These are phyloP conservation scores for Pythium apleroticum DNA, from an alignment of 352 stramenopile genomes.

Conservation along the genomic window DNA sequence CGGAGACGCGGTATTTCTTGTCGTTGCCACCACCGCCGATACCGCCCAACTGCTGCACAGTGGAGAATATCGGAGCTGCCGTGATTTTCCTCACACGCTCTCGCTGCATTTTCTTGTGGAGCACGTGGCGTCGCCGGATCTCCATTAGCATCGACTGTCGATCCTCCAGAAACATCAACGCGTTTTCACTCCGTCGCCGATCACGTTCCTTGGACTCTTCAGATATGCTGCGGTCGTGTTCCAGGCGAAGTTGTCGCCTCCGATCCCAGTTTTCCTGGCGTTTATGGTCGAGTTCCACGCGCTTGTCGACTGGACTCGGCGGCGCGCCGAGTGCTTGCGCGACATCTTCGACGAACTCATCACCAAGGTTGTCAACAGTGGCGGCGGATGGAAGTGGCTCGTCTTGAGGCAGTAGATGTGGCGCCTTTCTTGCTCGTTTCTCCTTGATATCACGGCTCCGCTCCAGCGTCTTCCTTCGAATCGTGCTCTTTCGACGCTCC, in stretches of 20 bases:
- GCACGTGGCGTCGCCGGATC: slow-evolving; percentile 7
- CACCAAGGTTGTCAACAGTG: background rate
- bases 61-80: slow-evolving; percentile 18
- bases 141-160: slow-evolving; percentile 29
- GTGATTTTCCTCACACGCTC: slow-evolving; percentile 42
- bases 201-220: slow-evolving; percentile 32
- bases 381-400: background rate
- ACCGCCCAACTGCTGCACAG: slow-evolving; percentile 10
- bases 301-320: background rate
- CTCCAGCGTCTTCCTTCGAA: slow-evolving; percentile 32
- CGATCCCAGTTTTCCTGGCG: slow-evolving; percentile 21
- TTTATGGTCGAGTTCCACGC: slow-evolving; percentile 30
- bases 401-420: background rate
- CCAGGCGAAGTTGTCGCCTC: slow-evolving; percentile 5
- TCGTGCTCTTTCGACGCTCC: slow-evolving; percentile 4
- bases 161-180: slow-evolving; percentile 55
- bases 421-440: slow-evolving; percentile 7
- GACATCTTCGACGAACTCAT: background rate
- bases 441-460: slow-evolving; percentile 23
- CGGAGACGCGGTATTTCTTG: slow-evolving; percentile 44
- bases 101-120: slow-evolving; percentile 7
- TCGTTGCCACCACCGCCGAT: background rate
- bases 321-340: slow-evolving; percentile 1
- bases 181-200: slow-evolving; percentile 39
- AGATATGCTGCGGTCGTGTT: slow-evolving; percentile 14